Base-by-base conservation (phyloP, 345 rosid genomes). In the Erodium maritimum region DNA sequence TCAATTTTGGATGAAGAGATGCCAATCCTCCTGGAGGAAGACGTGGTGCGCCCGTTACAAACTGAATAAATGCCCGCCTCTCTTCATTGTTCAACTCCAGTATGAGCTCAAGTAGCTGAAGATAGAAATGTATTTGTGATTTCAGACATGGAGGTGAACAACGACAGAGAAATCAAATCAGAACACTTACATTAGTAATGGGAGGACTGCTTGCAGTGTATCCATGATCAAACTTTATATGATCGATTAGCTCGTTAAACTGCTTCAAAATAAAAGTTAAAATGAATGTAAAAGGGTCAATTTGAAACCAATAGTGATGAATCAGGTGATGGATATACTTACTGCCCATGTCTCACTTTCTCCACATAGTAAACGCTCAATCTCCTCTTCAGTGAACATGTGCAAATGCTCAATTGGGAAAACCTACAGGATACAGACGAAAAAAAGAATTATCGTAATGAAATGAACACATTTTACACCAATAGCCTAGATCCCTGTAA, bases 171-270 rank as follows among this genome's bases (percentile, higher is more conserved):
- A 21, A 56, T 21, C 25, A 18, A 21, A 23, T 23, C 46, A 57
- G 20, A 56, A 57, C 13, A 65, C 90, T 51, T 19, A 91, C 98
- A 67, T 85, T 73, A 63, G 69, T 56, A 56, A 91, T 63, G 0
- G 96, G 95, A 64, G 82, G 87, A 73, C 98, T 91, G 79, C 98
- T 88, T 21, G 90, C 85, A n/a, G 98, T 86, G 71, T 91, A 91
- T 73, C 96, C 98, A 63, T 91, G 98, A 78, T 91, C 98, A 37
- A 88, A 88, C 81, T 91, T 91, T 71, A 91, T 73, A 73, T 91
- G 90, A 73, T 91, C 96, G 77, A 80, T 63, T 29, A 88, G 82
- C 67, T 88, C 93, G 61, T 78, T 80, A 65, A 74, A 76, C 95
- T 88, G 88, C 73, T 62, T 24, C 21, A 51, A 55, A 60, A 59